Base-by-base conservation (phyloP, 768 basidiomycete species). In the Solioccasus polychromus region DNA sequence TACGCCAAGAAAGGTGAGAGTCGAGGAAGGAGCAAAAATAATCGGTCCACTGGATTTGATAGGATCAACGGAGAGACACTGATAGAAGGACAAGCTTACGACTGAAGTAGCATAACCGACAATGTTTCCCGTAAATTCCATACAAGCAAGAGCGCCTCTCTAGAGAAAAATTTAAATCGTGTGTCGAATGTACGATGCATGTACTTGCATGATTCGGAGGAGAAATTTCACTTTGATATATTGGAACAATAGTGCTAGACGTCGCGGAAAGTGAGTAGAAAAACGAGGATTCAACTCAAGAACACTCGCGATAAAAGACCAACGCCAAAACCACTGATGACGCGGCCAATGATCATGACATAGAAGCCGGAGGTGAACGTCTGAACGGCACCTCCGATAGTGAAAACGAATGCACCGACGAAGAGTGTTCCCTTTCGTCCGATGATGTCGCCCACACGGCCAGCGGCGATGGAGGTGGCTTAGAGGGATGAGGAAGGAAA, bases 121-220 rank as follows among this genome's bases (percentile, higher is more conserved):
- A 56, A 96, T 83, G 60, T 95, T 95, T 51, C 86, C 85, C 3
- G 93, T 94, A 62, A 96, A 96, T 59, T 96, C 93, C 79, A 96
- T 92, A 58, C 91, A 93, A 2, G 92, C 94, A 32, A 96, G 72
- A 32, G 88, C 83, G 38, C 94, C 94, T 54, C 94, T 81, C 85
- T 94, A 56, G 44, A 25, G 14, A 5, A 44, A 42, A 34, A 42
- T 39, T 5, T 46, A 44, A 20, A 40, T 44, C 18, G 35, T 12
- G 24, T n/a, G 44, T 31, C 40, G 2, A 35, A 34, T 23, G 14
- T 29, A 31, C 30, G 34, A 17, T 43, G 25, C 12, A 12, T 25
- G 8, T 17, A 59, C 81, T 19, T 53, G 88, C 91, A 69, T 94
- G 90, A 55, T 88, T 77, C 3, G 94, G 89, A 24, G 94, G 93